phyloP scores from a whole-genome alignment of 2,329 filamentous ascomycete genomes.

The Colletotrichum trifolii region DNA sequence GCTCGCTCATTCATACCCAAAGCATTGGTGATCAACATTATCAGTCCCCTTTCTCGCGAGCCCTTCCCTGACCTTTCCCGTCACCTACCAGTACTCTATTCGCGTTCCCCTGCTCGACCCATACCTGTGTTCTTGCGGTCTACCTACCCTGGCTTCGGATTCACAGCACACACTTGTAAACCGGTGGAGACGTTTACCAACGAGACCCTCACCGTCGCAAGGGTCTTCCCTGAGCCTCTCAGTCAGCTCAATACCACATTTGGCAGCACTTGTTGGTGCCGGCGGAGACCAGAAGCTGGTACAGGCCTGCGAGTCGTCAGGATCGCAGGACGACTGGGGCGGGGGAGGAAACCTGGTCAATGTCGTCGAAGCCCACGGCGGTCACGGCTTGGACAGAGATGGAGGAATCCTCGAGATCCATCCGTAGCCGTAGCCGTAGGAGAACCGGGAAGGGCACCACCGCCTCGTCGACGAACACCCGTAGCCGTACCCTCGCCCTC shows the following conservation, averaged over 20 bases:
- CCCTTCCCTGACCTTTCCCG: no score
- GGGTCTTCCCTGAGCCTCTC: constrained; percentile 7
- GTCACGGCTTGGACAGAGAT: neutral
- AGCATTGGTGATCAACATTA: constrained; percentile 31
- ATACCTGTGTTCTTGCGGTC: neutral
- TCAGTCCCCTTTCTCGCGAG: constrained; percentile 16
- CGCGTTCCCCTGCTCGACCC: constrained; percentile 17
- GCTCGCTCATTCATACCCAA: constrained; percentile 6
- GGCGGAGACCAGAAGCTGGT: constrained; percentile 16
- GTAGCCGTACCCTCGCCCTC: no score
- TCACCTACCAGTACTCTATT: no score
- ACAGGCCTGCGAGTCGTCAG: constrained; percentile 7
- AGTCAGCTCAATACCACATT: constrained; percentile 31
- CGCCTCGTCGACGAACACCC: neutral
- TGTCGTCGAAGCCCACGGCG: constrained; percentile 14
- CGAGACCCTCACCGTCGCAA: constrained; percentile 15
- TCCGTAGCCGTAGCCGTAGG: no score
- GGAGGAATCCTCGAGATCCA: neutral
- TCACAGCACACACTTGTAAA: no score
- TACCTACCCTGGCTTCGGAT: no score
- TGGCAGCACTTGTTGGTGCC: constrained; percentile 26
- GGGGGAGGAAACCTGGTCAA: constrained; percentile 3
- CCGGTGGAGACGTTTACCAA: constrained; percentile 21
- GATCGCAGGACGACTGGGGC: constrained; percentile 17
- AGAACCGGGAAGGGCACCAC: neutral